phyloP scores from a whole-genome alignment of 768 basidiomycete genomes.

The Inosperma sp. region DNA sequence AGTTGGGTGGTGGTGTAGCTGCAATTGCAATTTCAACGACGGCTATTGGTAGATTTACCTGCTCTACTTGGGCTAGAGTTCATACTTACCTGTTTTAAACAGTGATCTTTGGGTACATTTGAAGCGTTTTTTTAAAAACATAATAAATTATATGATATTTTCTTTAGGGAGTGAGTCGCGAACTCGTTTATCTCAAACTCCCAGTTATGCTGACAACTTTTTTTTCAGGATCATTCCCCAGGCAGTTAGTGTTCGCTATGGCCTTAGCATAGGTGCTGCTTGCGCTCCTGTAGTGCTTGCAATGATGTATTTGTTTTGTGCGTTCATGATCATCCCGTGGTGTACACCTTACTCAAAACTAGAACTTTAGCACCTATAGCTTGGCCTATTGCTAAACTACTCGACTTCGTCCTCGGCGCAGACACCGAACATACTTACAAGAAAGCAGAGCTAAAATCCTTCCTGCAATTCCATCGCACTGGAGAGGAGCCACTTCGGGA shows the following conservation, averaged over 20 bases:
- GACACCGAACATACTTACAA: conserved; percentile 74
- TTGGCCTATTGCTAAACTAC: conserved; percentile 73
- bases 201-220: background rate
- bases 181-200: background rate
- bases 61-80: background rate
- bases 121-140: background rate
- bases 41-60: conserved; percentile 50
- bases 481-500: conserved; percentile 76
- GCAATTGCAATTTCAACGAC: conserved; percentile 77
- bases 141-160: background rate
- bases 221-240: conserved; percentile 60
- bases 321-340: conserved; percentile 26
- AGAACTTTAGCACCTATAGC: conserved; percentile 63
- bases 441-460: conserved; percentile 74
- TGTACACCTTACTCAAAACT: background rate
- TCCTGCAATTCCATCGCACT: conserved; percentile 73
- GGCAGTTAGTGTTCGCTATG: conserved; percentile 71
- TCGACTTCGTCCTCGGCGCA: conserved; percentile 79
- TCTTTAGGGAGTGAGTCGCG: conserved; percentile 59
- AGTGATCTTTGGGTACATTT: conserved; percentile 77
- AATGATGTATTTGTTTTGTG: conserved; percentile 64
- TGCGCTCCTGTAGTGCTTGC: conserved; percentile 71
- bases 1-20: conserved; percentile 62
- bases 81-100: conserved; percentile 5
- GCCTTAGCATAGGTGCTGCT: conserved; percentile 71